phyloP scores from a whole-genome alignment of 148 eudicot species.

The Rheum nobile region DNA sequence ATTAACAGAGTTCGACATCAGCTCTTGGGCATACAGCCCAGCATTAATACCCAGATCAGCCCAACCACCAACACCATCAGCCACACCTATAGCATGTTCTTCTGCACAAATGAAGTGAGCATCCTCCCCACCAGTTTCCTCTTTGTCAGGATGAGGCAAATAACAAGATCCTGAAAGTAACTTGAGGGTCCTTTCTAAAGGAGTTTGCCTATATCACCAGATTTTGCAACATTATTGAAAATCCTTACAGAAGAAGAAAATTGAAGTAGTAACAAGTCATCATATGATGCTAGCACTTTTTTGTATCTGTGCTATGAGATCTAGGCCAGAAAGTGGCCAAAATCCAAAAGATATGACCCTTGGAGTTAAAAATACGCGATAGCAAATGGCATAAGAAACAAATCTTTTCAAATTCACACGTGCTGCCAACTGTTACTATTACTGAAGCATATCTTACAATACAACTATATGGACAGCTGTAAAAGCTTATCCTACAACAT shows the following conservation, averaged over 20 bases:
- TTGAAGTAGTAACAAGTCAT: not conserved
- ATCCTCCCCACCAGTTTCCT: conserved; percentile 76
- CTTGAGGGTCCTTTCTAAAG: conserved; percentile 27
- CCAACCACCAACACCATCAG: conserved; percentile 83
- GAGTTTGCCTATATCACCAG: conserved; percentile 26
- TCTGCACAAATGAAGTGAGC: conserved; percentile 59
- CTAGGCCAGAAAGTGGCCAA: not conserved
- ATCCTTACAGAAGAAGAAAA: not conserved
- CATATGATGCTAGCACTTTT: not conserved
- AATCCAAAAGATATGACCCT: not conserved
- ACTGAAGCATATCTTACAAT: not conserved
- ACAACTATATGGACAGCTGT: not conserved
- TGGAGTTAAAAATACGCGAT: not conserved
- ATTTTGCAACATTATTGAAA: not conserved
- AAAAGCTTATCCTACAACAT: not conserved
- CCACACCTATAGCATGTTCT: conserved; percentile 58
- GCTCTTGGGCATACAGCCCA: conserved; percentile 57
- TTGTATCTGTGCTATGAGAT: not conserved
- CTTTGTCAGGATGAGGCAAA: conserved; percentile 70
- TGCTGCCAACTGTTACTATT: not conserved
- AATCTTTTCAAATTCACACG: not conserved
- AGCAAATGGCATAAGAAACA: not conserved
- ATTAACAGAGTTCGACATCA: conserved; percentile 48
- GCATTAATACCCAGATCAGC: conserved; percentile 60
- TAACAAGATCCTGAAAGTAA: conserved; percentile 59